Conservation (phyloP, 306 rosid genomes). For the Medicago lupulina region DNA sequence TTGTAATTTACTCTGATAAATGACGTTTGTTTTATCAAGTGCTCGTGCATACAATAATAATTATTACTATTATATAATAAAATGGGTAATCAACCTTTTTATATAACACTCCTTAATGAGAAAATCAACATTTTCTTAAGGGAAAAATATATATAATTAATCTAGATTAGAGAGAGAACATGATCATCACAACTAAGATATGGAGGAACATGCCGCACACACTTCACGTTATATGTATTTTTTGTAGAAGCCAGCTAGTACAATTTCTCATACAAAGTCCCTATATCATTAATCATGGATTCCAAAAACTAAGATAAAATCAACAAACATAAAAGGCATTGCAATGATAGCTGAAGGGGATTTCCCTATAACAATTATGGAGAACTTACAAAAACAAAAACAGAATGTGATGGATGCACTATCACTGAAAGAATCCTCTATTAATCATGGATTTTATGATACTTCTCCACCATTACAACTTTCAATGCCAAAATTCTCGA, state of each 20-base stretch:
- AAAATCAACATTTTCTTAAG: constrained; percentile 42
- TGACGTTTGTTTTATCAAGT: constrained; percentile 15
- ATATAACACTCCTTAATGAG: background rate
- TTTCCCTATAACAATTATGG: constrained; percentile 21
- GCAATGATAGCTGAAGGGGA: constrained; percentile 6
- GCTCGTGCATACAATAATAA: constrained; percentile 14
- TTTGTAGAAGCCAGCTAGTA: background rate
- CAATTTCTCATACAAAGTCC: background rate
- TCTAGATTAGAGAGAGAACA: constrained; percentile 33
- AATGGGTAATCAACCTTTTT: background rate
- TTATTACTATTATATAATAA: background rate
- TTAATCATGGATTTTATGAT: constrained; percentile 15
- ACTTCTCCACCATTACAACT: constrained; percentile 49
- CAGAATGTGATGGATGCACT: constrained; percentile 65
- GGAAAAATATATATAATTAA: constrained; percentile 28
- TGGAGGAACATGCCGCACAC: constrained; percentile 49
- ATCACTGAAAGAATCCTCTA: constrained; percentile 52
- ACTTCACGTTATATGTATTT: constrained; percentile 6
- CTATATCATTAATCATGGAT: background rate
- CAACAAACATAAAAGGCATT: background rate
- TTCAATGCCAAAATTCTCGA: constrained; percentile 56
- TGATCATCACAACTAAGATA: constrained; percentile 53
- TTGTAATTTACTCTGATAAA: background rate
- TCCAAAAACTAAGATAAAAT: constrained; percentile 13
- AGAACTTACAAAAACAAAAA: constrained; percentile 55